Evolutionary conservation across 1,284 basidiomycete species (phyloP), one percentile per base, ranked within the genome.

Genomic region (Phlebopus sp.): DNA sequence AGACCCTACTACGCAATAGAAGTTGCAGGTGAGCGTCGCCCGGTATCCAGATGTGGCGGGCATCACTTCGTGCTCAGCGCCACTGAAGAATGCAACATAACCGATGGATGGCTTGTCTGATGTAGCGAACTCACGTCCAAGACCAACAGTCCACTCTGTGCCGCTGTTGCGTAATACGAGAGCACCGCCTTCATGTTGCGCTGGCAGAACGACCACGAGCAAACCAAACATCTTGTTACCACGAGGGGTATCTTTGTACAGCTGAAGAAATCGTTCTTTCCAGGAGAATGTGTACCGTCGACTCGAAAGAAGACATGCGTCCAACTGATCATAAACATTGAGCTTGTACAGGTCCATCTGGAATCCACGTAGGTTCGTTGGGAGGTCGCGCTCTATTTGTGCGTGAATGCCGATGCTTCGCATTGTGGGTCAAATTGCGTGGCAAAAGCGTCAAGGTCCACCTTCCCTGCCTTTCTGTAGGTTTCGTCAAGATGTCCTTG

Each of bases 21-120:
- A 60, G 48, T 69, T 69, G 51, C 70, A 75, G 0, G 73, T 70
- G 40, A 78, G 54, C 2, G 71, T 75, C 23, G 77, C 54, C 1
- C 70, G 68, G 39, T 66, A 59, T 0, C 75, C 74, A 4, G 61
- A 60, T 1, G 44, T 62, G 31, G 78, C 67, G 0, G 61, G 60
- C 4, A 59, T 47, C 15, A 77, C 67, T 49, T 75, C 67, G 51
- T 76, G 70, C 38, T 72, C 66, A 37, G 72, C 59, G 50, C 77
- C 71, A 30, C 62, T 58, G 50, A 56, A 69, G 44, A 70, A 72
- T 1, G 71, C 67, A 35, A 64, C 50, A 45, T 64, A 70, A 29
- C 55, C 62, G 25, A 64, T 35, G 8, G 49, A 46, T 5, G 53
- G 51, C 4, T 46, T 9, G 32, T 13, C 37, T 32, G 31, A 47